phyloP scores from a whole-genome alignment of 1,284 basidiomycete genomes.

The Moniliophthora roreri region DNA sequence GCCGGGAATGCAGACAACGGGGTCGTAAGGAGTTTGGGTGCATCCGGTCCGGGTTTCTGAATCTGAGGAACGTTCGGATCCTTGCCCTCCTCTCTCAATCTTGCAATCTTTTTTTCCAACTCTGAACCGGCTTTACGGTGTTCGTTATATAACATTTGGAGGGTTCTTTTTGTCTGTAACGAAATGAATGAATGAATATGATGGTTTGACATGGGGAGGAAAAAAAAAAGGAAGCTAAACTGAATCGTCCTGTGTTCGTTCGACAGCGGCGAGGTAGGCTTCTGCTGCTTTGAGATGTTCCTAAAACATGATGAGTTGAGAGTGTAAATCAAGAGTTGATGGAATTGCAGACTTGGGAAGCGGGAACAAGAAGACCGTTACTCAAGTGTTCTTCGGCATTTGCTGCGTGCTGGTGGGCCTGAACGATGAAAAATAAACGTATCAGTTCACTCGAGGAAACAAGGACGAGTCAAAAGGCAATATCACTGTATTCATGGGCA shows the following conservation, averaged over 20 bases:
- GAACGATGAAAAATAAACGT: conserved; percentile 11
- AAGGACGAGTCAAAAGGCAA: conserved; percentile 2
- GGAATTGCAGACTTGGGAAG: conserved; percentile 44
- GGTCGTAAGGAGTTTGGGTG: no score
- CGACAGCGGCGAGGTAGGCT: conserved; percentile 67
- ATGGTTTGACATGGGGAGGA: conserved; percentile 9
- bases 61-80: conserved; percentile 66
- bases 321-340: not conserved
- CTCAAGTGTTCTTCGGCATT: conserved; percentile 70
- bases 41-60: conserved; percentile 31
- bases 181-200: conserved; percentile 13
- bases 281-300: conserved; percentile 68
- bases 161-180: conserved; percentile 78
- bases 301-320: conserved; percentile 6
- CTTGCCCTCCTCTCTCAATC: conserved; percentile 69
- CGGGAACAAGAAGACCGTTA: conserved; percentile 65
- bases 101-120: conserved; percentile 65
- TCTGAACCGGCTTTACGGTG: conserved; percentile 70
- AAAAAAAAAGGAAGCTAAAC: conserved; percentile 38
- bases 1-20: conserved; percentile 25
- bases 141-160: conserved; percentile 71
- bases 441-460: no score
- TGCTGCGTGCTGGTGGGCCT: conserved; percentile 82
- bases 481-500: conserved; percentile 42
- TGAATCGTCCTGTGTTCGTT: conserved; percentile 68